Evolutionary conservation across 257 asterid genomes (phyloP).

Genomic region (Leonotis leonurus): DNA sequence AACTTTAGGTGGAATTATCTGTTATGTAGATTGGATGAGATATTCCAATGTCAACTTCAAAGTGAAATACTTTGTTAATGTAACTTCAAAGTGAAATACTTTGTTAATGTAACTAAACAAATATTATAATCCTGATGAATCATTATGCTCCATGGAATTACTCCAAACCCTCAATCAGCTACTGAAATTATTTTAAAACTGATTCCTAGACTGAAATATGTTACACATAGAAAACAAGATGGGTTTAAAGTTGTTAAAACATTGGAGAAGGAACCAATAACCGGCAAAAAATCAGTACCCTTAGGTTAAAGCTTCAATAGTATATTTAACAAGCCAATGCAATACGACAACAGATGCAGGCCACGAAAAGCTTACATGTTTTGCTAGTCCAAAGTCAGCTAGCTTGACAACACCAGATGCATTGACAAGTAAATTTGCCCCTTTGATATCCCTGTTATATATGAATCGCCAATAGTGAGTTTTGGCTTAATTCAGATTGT

Average conservation of each 20-base stretch:
- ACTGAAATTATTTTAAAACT: background rate
- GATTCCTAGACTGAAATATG: background rate
- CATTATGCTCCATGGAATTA: background rate
- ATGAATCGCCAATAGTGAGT: slow-evolving; percentile 8
- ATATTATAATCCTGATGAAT: background rate
- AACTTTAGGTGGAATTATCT: background rate
- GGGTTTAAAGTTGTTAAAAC: background rate
- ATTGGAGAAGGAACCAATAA: background rate
- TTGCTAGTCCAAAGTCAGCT: slow-evolving; percentile 91
- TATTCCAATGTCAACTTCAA: background rate
- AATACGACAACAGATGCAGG: slow-evolving; percentile 1
- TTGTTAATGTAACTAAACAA: background rate
- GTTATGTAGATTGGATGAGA: background rate
- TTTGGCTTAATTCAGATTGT: slow-evolving; percentile 7
- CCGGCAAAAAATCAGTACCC: background rate
- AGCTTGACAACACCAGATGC: slow-evolving; percentile 81
- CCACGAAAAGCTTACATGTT: slow-evolving; percentile 55
- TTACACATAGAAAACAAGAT: background rate
- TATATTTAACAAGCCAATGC: background rate
- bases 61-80: background rate
- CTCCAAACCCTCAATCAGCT: background rate
- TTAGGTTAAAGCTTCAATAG: background rate
- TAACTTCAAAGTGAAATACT: background rate
- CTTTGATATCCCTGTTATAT: slow-evolving; percentile 76
- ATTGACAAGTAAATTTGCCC: slow-evolving; percentile 85